Conservation (phyloP, 352 stramenopile species). For the Phytophthora agathidicida region DNA sequence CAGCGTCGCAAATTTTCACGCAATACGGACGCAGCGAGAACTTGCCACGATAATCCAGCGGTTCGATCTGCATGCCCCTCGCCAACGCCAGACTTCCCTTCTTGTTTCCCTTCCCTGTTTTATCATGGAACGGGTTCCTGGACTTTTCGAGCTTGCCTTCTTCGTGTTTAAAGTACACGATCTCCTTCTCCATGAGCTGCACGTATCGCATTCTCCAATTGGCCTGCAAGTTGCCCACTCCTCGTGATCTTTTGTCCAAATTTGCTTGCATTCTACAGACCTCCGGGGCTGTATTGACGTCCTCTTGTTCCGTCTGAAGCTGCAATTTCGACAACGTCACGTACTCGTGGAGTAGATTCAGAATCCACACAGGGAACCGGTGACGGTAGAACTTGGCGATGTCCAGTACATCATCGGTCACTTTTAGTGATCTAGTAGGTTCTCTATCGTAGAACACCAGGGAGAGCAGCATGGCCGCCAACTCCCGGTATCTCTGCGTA, state of each 20-base stretch:
- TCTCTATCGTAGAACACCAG: constrained; percentile 54
- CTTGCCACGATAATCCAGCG: constrained; percentile 69
- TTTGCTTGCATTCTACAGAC: constrained; percentile 38
- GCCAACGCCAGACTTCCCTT: constrained; percentile 54
- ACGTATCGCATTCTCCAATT: constrained; percentile 81
- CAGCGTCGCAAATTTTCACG: constrained; percentile 57
- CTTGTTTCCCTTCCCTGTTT: constrained; percentile 45
- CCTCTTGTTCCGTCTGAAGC: constrained; percentile 55
- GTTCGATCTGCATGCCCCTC: constrained; percentile 41
- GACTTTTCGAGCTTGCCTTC: constrained; percentile 48
- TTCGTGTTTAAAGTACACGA: constrained; percentile 77
- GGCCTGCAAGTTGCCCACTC: constrained; percentile 57
- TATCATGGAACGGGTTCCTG: constrained; percentile 67
- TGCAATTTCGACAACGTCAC: constrained; percentile 60
- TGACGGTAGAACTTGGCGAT: constrained; percentile 59
- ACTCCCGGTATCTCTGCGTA: constrained; percentile 53
- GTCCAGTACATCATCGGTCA: constrained; percentile 57
- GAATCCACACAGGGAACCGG: constrained; percentile 54
- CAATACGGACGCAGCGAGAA: constrained; percentile 68
- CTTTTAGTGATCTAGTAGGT: constrained; percentile 35
- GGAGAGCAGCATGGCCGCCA: constrained; percentile 62
- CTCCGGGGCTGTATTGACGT: constrained; percentile 50
- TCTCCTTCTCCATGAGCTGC: constrained; percentile 45
- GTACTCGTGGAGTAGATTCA: constrained; percentile 66
- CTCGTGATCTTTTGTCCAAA: constrained; percentile 66